Conservation (phyloP, 495 filamentous ascomycete genomes). For the Podospora conica region DNA sequence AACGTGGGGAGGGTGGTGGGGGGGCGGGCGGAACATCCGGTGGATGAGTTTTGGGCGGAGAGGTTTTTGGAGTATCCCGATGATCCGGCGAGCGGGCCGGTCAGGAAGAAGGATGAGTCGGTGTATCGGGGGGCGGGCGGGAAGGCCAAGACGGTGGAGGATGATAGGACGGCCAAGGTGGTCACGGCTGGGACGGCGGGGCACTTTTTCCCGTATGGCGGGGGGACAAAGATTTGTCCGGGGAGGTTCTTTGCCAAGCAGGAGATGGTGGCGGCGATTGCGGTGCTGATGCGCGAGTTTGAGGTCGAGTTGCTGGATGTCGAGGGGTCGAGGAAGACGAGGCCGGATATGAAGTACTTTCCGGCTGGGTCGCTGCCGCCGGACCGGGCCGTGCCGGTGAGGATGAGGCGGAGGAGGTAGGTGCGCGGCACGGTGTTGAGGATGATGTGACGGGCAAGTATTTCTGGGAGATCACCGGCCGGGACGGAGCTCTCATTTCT, state of each 20-base stretch:
- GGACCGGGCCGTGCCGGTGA: constrained; percentile 18
- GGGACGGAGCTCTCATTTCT: not conserved
- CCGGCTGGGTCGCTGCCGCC: constrained; percentile 22
- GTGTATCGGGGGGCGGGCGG: not conserved
- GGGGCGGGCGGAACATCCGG: constrained; percentile 18
- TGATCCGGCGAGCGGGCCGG: constrained; percentile 30
- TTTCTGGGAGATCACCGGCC: not conserved
- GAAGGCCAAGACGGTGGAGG: constrained; percentile 7
- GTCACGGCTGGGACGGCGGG: constrained; percentile 16
- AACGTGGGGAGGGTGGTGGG: constrained; percentile 18
- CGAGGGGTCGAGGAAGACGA: constrained; percentile 1
- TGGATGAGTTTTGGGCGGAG: constrained; percentile 37
- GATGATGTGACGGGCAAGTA: not conserved
- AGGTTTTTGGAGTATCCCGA: constrained; percentile 33
- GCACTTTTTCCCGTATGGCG: constrained; percentile 36
- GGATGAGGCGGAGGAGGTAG: constrained; percentile 15
- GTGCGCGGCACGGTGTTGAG: not conserved
- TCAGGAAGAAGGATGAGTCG: constrained; percentile 9
- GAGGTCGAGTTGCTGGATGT: constrained; percentile 20
- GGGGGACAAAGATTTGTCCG: constrained; percentile 36
- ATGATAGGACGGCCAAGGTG: constrained; percentile 17
- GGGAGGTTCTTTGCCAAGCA: constrained; percentile 39
- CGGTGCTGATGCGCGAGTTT: constrained; percentile 24
- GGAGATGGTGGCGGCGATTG: constrained; percentile 33
- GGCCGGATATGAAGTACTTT: constrained; percentile 18